These are phyloP conservation scores for Sphagnum tenellum DNA, from an alignment of 225 moss, liverwort and hornwort genomes.

Conservation along the genomic window DNA sequence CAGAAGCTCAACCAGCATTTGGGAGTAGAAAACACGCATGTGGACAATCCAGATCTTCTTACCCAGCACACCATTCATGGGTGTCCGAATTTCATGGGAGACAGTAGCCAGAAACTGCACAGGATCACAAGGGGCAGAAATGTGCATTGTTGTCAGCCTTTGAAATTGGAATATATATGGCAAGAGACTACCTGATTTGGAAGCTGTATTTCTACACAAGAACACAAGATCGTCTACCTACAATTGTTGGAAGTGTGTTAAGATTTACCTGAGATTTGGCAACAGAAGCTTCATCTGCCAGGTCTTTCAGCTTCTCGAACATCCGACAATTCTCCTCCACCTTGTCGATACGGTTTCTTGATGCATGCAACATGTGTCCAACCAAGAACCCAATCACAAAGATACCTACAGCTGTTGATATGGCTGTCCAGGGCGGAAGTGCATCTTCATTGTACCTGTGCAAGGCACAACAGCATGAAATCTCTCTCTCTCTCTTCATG, in stretches of 20 bases:
- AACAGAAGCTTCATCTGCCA: constrained; percentile 55
- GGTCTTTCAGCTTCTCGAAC: constrained; percentile 44
- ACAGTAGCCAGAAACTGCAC: constrained; percentile 66
- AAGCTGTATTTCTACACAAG: no score
- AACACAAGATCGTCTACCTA: no score
- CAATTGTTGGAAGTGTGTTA: no score
- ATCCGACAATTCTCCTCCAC: constrained; percentile 57
- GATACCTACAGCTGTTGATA: constrained; percentile 40
- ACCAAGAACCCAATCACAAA: constrained; percentile 46
- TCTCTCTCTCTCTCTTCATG: no score
- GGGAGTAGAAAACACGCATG: no score
- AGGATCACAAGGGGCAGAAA: constrained; percentile 1
- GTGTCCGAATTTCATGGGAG: constrained; percentile 62
- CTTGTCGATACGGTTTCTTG: constrained; percentile 44
- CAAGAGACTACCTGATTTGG: no score
- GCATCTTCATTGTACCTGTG: constrained; percentile 53
- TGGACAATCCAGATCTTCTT: not conserved
- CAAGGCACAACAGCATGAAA: not conserved
- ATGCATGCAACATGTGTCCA: constrained; percentile 54
- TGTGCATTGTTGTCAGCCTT: no score
- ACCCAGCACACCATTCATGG: constrained; percentile 69
- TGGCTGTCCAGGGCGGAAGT: constrained; percentile 45
- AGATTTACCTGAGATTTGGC: constrained; percentile 48
- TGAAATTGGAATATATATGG: no score
- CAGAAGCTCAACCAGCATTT: no score